These are phyloP conservation scores for Plenodomus tracheiphilus DNA, from an alignment of 2,329 filamentous ascomycete genomes.

Conservation along the genomic window DNA sequence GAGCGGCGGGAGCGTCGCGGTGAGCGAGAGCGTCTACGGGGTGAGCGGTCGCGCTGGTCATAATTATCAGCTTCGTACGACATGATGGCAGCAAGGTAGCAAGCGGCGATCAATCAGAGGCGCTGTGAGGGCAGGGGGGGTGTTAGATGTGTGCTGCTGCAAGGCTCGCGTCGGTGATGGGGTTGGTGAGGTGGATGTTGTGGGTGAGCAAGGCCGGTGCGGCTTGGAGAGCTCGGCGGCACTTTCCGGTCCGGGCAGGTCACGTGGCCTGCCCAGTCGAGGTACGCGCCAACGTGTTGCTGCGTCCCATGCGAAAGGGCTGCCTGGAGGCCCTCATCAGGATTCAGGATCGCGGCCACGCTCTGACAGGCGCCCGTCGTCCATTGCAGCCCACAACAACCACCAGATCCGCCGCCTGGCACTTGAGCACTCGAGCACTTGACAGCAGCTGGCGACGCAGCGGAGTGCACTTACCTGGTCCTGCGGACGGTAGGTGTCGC, in stretches of 20 bases:
- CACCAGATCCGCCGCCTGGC: conserved; percentile 8
- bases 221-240: conserved; percentile 14
- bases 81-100: conserved; percentile 26
- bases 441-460: conserved; percentile 8
- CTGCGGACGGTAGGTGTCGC: conserved; percentile 29
- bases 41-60: conserved; percentile 61
- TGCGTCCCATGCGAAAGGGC: background rate
- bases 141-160: conserved; percentile 17
- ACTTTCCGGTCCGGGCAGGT: conserved; percentile 18
- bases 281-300: too few relatives aligned
- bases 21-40: conserved; percentile 62
- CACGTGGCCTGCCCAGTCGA: conserved; percentile 12
- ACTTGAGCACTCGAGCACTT: conserved; percentile 1
- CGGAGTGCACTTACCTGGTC: conserved; percentile 23
- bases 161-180: conserved; percentile 29
- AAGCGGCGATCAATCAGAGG: conserved; percentile 13
- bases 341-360: background rate
- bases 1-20: conserved; percentile 60
- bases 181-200: conserved; percentile 22
- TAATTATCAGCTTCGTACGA: conserved; percentile 45
- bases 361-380: background rate
- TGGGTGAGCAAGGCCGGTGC: conserved; percentile 18
- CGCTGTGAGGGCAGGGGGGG: conserved; percentile 10
- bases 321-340: background rate
- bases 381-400: background rate